Conservation (phyloP, 1,284 basidiomycete genomes). For the Boletus semigastroideus region DNA sequence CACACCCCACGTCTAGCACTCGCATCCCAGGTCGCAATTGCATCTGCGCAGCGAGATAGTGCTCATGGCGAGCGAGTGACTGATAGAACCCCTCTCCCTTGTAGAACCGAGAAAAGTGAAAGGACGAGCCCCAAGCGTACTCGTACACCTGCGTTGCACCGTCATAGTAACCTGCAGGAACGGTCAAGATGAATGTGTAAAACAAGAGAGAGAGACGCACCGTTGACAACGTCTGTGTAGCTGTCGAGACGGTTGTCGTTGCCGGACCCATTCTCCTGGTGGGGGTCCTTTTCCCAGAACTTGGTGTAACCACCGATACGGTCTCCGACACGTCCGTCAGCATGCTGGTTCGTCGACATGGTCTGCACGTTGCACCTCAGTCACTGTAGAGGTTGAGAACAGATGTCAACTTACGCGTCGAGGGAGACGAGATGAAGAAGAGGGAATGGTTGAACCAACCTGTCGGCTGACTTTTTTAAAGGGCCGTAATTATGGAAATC, state of each 20-base stretch:
- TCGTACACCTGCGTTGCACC: conserved; percentile 97
- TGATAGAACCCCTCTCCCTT: conserved; percentile 88
- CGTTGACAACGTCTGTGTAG: conserved; percentile 95
- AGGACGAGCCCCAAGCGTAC: conserved; percentile 91
- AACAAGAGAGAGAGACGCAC: conserved; percentile 41
- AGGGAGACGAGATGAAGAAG: background rate
- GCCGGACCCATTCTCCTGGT: conserved; percentile 68
- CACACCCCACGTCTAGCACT: conserved; percentile 97
- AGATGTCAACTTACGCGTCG: conserved; percentile 2
- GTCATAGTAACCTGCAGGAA: conserved; percentile 83
- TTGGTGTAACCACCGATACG: conserved; percentile 92
- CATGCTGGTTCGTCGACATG: conserved; percentile 22
- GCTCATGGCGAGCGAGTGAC: conserved; percentile 93
- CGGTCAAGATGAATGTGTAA: background rate
- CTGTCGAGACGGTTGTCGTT: conserved; percentile 77
- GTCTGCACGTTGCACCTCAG: conserved; percentile 4
- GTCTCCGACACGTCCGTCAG: conserved; percentile 76
- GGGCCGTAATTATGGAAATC: conserved; percentile 10
- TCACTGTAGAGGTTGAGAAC: background rate
- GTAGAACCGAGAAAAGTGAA: conserved; percentile 99
- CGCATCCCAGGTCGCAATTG: conserved; percentile 85
- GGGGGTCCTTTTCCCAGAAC: conserved; percentile 90
- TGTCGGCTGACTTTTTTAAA: conserved; percentile 16
- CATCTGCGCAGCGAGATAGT: conserved; percentile 93
- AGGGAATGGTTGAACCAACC: background rate